phyloP scores from a whole-genome alignment of 805 yeast genomes.

The Ogataea pini region DNA sequence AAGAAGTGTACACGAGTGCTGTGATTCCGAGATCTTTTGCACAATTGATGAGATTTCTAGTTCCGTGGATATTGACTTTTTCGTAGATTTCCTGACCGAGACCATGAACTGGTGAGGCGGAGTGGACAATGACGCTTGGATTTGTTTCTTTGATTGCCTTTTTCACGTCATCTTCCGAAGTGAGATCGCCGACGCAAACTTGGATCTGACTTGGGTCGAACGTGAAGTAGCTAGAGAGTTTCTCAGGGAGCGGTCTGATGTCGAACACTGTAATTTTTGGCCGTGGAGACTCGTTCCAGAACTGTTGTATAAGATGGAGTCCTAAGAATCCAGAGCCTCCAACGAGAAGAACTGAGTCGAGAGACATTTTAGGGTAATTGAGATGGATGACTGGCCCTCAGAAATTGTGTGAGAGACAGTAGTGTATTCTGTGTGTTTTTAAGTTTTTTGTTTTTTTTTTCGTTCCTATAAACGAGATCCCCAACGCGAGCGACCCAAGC shows the following conservation, averaged over 20 bases:
- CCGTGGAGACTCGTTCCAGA: conserved; percentile 60
- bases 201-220: conserved; percentile 60
- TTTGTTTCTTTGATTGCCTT: conserved; percentile 57
- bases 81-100: conserved; percentile 77
- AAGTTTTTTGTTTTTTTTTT: not conserved
- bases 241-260: conserved; percentile 81
- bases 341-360: conserved; percentile 71
- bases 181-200: conserved; percentile 81
- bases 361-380: conserved; percentile 23
- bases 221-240: conserved; percentile 68
- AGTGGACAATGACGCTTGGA: conserved; percentile 84
- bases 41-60: conserved; percentile 67
- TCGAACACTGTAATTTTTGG: conserved; percentile 87
- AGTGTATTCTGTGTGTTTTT: too few relatives aligned
- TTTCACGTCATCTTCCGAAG: conserved; percentile 67
- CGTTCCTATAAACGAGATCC: conserved; percentile 1
- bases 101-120: conserved; percentile 97
- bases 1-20: conserved; percentile 90
- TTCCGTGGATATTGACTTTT: conserved; percentile 90
- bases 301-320: conserved; percentile 84
- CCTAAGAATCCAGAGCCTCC: conserved; percentile 98
- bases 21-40: conserved; percentile 51
- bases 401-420: not conserved
- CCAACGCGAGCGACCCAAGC: not conserved
- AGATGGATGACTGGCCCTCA: too few relatives aligned